Base-by-base conservation (phyloP, 2,329 filamentous ascomycete species). In the Capronia americana region DNA sequence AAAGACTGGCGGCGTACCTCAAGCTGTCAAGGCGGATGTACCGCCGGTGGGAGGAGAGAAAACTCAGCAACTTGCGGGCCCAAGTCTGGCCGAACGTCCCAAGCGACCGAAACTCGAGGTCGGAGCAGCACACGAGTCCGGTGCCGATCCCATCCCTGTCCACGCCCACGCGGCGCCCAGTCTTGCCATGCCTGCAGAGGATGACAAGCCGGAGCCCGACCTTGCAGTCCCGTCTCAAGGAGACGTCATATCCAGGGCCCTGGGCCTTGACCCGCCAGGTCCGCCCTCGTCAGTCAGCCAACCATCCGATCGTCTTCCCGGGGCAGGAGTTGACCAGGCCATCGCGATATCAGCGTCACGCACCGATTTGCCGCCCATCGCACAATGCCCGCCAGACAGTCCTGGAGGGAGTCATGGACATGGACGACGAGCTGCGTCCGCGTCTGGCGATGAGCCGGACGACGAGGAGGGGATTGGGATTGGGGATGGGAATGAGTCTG, bases 31-130 rank as follows among this genome's bases (percentile, higher is more conserved):
- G 17, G 14, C 2, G 17, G 38, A 44, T 44, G 5, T 44, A 2
- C 14, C 38, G 7, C 17, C 6, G 14, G 1, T n/a, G 38, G 38
- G 4, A n/a, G 26, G 20, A 51, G 44, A 11, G 46, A 4, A 14
- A 32, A 3, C 30, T 24, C 32, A 30, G 34, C 57, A 17, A 5
- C 24, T 26, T 4, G 8, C 28, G 26, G 26, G 53, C 30, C 17
- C 53, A 14, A 17, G 24, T 20, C 48, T 61, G 3, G n/a, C 30
- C 12, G 58, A 61, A 14, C 26, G 26, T 10, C 50, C 58, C 10
- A 61, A 61, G 48, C 4, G 34, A 44, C 30, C 51, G 48, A 61
- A 54, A 30, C 28, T 61, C 4, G 48, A 54, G 20, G 46, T 11
- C 4, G 11, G 8, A 24, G 20, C 12, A 17, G 30, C 48, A 38